A percentile compares a stretch with the other conserved stretches of the same genome.
These are phyloP conservation scores for Fusarium xylarioides DNA, from an alignment of 2,329 filamentous ascomycete genomes.

Conservation along the genomic window DNA sequence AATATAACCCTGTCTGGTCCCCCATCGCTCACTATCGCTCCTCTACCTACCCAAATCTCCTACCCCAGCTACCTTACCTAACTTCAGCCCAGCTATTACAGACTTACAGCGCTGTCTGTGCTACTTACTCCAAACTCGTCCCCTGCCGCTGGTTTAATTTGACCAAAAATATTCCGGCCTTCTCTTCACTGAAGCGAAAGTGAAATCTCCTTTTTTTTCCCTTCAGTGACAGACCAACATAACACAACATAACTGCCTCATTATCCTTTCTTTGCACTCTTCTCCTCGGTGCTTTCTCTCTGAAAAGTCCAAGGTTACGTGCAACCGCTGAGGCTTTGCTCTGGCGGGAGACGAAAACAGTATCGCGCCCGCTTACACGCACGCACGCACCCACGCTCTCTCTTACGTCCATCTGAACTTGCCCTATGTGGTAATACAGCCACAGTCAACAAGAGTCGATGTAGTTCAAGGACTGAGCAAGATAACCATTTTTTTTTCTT, in stretches of 20 bases:
- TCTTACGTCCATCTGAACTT: conserved; percentile 30
- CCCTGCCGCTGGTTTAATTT: conserved; percentile 37
- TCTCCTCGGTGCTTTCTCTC: background rate
- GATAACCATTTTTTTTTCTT: conserved; percentile 1
- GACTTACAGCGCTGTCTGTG: background rate
- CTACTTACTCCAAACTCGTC: conserved; percentile 3
- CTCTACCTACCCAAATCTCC: conserved; percentile 6
- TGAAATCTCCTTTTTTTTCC: conserved; percentile 21
- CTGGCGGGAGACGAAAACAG: conserved; percentile 32
- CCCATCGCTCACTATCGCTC: conserved; percentile 11
- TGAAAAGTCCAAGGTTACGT: background rate
- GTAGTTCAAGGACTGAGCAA: conserved; percentile 27
- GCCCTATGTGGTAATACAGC: conserved; percentile 31
- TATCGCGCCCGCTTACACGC: conserved; percentile 40
- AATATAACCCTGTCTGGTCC: conserved; percentile 37
- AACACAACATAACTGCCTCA: background rate
- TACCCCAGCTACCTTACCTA: background rate
- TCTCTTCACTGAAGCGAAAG: conserved; percentile 26
- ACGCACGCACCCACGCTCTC: background rate
- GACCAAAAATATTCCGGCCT: conserved; percentile 11
- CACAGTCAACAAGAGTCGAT: conserved; percentile 19
- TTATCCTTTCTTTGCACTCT: conserved; percentile 1
- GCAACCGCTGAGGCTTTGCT: conserved; percentile 32
- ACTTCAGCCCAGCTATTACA: conserved; percentile 8
- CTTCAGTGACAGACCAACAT: conserved; percentile 13